These are phyloP conservation scores for Fonsecaea nubica DNA, from an alignment of 2,329 filamentous ascomycete species.

Conservation along the genomic window DNA sequence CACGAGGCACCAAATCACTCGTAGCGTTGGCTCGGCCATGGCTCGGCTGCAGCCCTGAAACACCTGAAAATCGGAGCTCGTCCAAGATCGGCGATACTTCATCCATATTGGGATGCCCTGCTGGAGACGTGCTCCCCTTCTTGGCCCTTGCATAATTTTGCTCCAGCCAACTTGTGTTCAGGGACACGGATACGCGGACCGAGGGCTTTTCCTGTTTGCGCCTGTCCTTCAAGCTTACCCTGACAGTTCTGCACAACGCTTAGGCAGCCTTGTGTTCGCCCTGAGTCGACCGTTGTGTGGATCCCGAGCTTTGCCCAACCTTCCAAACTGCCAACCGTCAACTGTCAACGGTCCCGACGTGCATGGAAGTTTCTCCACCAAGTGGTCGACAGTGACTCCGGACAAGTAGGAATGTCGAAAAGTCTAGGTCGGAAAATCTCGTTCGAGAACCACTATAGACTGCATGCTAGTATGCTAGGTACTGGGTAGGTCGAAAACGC, in stretches of 20 bases:
- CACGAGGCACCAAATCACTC: constrained; percentile 9
- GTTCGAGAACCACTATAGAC: constrained; percentile 15
- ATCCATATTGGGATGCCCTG: constrained; percentile 12
- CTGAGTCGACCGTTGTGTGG: constrained; percentile 3
- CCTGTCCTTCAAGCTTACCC: not conserved
- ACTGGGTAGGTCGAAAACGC: constrained; percentile 13
- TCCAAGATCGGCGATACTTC: constrained; percentile 16
- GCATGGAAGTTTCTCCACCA: constrained; percentile 2
- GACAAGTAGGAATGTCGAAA: constrained; percentile 8
- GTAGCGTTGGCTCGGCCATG: constrained; percentile 14
- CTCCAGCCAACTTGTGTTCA: not conserved
- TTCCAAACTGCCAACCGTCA: not conserved
- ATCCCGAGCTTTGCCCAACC: constrained; percentile 7
- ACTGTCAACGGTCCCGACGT: not conserved
- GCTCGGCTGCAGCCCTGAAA: constrained; percentile 19
- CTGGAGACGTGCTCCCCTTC: constrained; percentile 13
- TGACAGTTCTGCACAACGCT: constrained; percentile 3
- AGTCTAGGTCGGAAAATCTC: constrained; percentile 19
- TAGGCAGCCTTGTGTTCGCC: not conserved
- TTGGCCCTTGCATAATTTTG: not conserved
- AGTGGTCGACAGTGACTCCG: constrained; percentile 7
- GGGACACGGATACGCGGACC: not conserved
- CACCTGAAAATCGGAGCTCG: constrained; percentile 15
- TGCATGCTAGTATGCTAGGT: constrained; percentile 10
- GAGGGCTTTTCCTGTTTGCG: not conserved